Percentiles rank a stretch among this genome's conserved stretches.
These are phyloP conservation scores for Curvularia spicifera DNA, from an alignment of 2,329 filamentous ascomycete genomes.

Conservation along the genomic window DNA sequence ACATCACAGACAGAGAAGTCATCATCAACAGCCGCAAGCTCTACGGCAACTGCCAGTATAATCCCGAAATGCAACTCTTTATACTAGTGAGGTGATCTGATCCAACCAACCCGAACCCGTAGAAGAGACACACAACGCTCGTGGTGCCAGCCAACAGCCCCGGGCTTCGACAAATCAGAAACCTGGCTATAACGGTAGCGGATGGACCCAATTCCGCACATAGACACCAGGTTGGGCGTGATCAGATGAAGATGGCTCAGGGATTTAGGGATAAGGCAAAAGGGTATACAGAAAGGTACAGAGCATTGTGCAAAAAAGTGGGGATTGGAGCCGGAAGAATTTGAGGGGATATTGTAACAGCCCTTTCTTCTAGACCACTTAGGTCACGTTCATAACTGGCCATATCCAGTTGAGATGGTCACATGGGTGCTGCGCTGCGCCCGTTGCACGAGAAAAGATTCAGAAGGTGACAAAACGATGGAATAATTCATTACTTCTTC, in stretches of 20 bases:
- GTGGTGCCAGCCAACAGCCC: slow-evolving; percentile 50
- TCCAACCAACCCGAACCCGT: slow-evolving; percentile 50
- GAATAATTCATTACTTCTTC: neutral
- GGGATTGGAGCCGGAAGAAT: slow-evolving; percentile 39
- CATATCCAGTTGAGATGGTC: neutral
- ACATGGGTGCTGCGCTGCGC: neutral
- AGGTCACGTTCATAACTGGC: no score
- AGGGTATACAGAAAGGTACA: slow-evolving; percentile 45
- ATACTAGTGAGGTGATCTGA: slow-evolving; percentile 52
- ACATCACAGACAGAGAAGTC: slow-evolving; percentile 48
- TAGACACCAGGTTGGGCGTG: slow-evolving; percentile 52
- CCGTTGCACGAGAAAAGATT: neutral
- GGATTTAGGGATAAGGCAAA: slow-evolving; percentile 44
- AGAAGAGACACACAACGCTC: slow-evolving; percentile 50
- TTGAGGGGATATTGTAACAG: slow-evolving; percentile 36
- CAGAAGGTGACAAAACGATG: neutral
- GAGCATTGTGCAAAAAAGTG: slow-evolving; percentile 47
- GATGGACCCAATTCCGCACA: slow-evolving; percentile 54
- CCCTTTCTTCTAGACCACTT: neutral
- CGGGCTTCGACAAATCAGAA: slow-evolving; percentile 50
- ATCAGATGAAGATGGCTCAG: slow-evolving; percentile 52
- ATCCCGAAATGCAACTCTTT: slow-evolving; percentile 46
- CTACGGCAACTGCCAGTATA: slow-evolving; percentile 52
- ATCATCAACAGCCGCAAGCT: slow-evolving; percentile 53
- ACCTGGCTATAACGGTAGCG: slow-evolving; percentile 52